Percentiles rank a stretch among this genome's conserved stretches.
Conservation (phyloP, 164 flowering plant genomes). For the Aristolochia contorta region DNA sequence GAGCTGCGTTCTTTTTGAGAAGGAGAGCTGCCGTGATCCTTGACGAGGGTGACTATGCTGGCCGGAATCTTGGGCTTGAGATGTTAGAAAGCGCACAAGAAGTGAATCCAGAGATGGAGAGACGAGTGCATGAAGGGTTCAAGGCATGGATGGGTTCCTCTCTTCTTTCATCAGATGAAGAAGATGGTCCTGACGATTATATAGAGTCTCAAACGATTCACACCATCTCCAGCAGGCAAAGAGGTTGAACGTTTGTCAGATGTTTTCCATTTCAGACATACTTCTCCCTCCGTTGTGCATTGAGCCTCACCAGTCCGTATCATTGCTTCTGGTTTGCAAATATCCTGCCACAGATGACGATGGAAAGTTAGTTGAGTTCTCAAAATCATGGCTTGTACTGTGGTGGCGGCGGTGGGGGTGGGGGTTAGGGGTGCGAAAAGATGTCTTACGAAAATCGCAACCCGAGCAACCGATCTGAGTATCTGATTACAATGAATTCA, state of each 20-base stretch:
- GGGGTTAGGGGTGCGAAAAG: too few relatives aligned
- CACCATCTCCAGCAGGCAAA: constrained; percentile 27
- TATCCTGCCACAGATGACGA: too few relatives aligned
- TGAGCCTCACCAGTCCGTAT: too few relatives aligned
- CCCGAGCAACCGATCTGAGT: too few relatives aligned
- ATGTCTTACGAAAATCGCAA: too few relatives aligned
- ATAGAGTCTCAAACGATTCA: constrained; percentile 25
- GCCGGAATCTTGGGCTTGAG: constrained; percentile 63
- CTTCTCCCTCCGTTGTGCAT: too few relatives aligned
- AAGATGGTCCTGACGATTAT: constrained; percentile 60
- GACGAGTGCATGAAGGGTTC: constrained; percentile 81
- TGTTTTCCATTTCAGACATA: not conserved
- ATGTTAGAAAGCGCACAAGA: constrained; percentile 66
- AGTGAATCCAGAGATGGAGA: constrained; percentile 74
- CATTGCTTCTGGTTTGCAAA: too few relatives aligned
- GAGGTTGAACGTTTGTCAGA: constrained; percentile 1
- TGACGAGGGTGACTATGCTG: constrained; percentile 48
- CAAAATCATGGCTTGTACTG: too few relatives aligned
- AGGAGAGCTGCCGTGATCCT: constrained; percentile 73
- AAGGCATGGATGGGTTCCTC: constrained; percentile 96
- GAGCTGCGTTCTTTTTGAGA: constrained; percentile 65
- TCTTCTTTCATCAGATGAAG: constrained; percentile 83
- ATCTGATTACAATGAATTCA: too few relatives aligned
- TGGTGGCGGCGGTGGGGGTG: too few relatives aligned
- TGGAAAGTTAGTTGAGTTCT: too few relatives aligned